Evolutionary conservation across 2,329 filamentous ascomycete species (phyloP).

Genomic region (Sarocladium strictum): DNA sequence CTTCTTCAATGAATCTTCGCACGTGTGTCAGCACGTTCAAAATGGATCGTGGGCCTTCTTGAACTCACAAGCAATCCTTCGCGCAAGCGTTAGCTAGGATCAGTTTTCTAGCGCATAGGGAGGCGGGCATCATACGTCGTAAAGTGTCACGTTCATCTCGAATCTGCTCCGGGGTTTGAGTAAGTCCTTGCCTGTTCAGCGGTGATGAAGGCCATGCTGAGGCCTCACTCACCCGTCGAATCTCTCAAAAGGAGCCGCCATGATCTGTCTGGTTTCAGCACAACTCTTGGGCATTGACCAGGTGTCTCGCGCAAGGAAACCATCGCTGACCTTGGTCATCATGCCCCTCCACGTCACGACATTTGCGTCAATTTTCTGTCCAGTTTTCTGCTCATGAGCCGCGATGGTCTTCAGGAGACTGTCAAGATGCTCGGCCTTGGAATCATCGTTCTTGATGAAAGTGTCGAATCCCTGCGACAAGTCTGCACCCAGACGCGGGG

Average conservation of each 20-base stretch:
- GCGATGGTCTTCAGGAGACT: constrained; percentile 72
- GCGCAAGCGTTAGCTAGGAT: not conserved
- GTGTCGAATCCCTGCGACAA: constrained; percentile 74
- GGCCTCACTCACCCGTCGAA: constrained; percentile 59
- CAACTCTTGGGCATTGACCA: too few relatives aligned
- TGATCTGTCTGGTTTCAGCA: constrained; percentile 52
- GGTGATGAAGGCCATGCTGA: not conserved
- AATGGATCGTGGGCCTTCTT: too few relatives aligned
- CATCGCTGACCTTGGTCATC: constrained; percentile 86
- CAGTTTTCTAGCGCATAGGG: not conserved
- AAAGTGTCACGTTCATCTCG: constrained; percentile 91
- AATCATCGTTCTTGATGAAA: constrained; percentile 79
- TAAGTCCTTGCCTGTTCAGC: too few relatives aligned
- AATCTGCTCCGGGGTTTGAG: constrained; percentile 49
- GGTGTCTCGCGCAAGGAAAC: too few relatives aligned
- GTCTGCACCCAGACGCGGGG: constrained; percentile 63
- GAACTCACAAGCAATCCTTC: constrained; percentile 52
- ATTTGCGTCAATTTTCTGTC: constrained; percentile 65
- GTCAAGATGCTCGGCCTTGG: constrained; percentile 80
- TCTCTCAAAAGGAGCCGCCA: constrained; percentile 77
- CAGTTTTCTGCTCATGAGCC: constrained; percentile 62
- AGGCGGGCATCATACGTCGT: constrained; percentile 57
- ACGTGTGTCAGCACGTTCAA: too few relatives aligned
- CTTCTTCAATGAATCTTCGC: constrained; percentile 86
- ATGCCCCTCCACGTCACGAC: constrained; percentile 93